phyloP scores from a whole-genome alignment of 139 green algal species.

The Medakamo hakoo region DNA sequence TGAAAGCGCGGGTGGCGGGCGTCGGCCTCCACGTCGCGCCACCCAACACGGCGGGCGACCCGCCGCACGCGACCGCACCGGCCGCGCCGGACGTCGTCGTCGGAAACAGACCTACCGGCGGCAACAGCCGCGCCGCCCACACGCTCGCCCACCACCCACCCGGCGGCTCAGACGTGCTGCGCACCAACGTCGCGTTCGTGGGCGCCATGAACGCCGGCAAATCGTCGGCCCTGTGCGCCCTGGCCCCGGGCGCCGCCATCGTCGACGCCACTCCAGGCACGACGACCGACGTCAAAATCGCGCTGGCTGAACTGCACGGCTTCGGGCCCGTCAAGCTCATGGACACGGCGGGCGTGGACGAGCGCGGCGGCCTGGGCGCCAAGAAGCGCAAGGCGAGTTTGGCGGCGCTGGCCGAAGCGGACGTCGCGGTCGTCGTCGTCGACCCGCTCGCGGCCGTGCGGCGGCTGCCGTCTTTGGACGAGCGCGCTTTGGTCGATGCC shows the following conservation, averaged over 20 bases:
- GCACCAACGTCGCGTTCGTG: constrained; percentile 49
- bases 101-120: no score
- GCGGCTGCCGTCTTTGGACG: neutral
- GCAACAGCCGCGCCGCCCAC: no score
- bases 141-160: neutral
- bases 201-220: constrained; percentile 53
- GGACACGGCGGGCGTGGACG: constrained; percentile 40
- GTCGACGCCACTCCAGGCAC: constrained; percentile 46
- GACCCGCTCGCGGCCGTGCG: constrained; percentile 8
- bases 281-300: constrained; percentile 30
- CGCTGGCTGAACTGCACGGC: constrained; percentile 46
- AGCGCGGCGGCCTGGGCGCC: constrained; percentile 20
- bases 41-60: constrained; percentile 30
- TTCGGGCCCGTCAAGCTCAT: constrained; percentile 42
- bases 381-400: constrained; percentile 43
- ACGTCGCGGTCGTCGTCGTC: constrained; percentile 32
- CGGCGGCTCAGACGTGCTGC: constrained; percentile 26
- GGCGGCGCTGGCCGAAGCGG: constrained; percentile 32
- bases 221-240: constrained; percentile 45
- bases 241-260: constrained; percentile 34
- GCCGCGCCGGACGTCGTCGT: no score
- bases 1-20: constrained; percentile 32
- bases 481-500: constrained; percentile 12
- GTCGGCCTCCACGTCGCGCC: constrained; percentile 26
- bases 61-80: constrained; percentile 5